Percentiles rank a stretch among this genome's conserved stretches.
These are phyloP conservation scores for Aleurites moluccanus DNA, from an alignment of 441 rosid genomes.

Conservation along the genomic window DNA sequence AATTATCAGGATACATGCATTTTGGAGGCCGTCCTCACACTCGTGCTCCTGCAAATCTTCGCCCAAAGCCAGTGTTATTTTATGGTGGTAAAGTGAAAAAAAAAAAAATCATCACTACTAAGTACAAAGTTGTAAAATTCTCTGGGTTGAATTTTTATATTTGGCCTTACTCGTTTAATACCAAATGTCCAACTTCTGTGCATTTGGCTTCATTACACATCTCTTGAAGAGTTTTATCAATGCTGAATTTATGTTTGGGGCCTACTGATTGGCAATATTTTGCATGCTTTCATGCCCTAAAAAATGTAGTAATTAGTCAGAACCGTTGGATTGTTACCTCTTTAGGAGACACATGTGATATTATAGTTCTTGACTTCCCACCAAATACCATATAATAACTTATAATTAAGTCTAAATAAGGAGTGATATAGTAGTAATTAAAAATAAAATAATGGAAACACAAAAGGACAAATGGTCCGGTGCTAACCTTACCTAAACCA, in stretches of 20 bases:
- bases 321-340: conserved; percentile 10
- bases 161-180: conserved; percentile 23
- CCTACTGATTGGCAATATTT: neutral
- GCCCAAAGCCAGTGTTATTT: no score
- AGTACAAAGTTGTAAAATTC: conserved; percentile 26
- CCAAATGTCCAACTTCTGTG: conserved; percentile 4
- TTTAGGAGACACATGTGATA: neutral
- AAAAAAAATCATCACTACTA: neutral
- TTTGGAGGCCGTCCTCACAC: no score
- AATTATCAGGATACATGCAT: no score
- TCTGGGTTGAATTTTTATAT: neutral
- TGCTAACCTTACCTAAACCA: conserved; percentile 49
- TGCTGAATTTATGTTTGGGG: conserved; percentile 1
- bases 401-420: neutral
- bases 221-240: conserved; percentile 12
- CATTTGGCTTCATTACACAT: conserved; percentile 24
- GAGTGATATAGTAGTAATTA: neutral
- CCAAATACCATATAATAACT: conserved; percentile 15
- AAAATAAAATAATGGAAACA: conserved; percentile 16
- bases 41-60: no score
- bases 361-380: neutral
- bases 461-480: conserved; percentile 36
- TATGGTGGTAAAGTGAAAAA: conserved; percentile 16
- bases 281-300: neutral
- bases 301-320: neutral